phyloP scores from a whole-genome alignment of 306 rosid genomes.

The Erythrophleum fordii region DNA sequence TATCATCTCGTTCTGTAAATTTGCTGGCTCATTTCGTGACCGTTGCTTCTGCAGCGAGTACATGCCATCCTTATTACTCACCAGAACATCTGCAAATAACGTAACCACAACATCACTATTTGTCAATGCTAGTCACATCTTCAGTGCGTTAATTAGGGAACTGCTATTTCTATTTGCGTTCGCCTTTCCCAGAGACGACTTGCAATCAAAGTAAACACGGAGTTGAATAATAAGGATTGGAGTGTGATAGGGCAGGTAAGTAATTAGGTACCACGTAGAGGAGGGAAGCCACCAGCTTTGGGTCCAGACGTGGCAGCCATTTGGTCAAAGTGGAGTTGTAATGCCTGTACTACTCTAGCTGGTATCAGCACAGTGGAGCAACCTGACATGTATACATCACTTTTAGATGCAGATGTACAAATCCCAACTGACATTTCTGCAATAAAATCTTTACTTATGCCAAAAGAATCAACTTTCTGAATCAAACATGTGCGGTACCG shows the following conservation, averaged over 20 bases:
- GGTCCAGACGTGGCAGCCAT: conserved; percentile 56
- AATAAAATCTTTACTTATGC: neutral
- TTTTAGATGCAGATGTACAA: neutral
- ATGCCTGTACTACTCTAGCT: conserved; percentile 88
- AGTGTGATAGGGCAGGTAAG: neutral
- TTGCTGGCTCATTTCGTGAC: conserved; percentile 29
- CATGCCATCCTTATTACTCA: conserved; percentile 44
- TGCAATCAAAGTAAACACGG: conserved; percentile 35
- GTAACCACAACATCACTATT: neutral
- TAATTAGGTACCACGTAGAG: conserved; percentile 52
- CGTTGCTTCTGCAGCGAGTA: conserved; percentile 49
- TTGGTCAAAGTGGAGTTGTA: conserved; percentile 80
- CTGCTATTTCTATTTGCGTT: neutral
- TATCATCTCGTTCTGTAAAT: conserved; percentile 48
- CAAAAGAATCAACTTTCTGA: neutral
- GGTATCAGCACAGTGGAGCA: conserved; percentile 83
- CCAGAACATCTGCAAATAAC: conserved; percentile 44
- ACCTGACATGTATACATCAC: conserved; percentile 28
- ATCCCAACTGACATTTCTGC: neutral
- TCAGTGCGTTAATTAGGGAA: neutral
- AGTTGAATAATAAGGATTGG: neutral
- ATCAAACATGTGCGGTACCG: neutral
- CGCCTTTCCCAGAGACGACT: conserved; percentile 1
- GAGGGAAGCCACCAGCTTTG: conserved; percentile 48
- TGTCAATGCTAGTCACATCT: neutral